Evolutionary conservation across 495 filamentous ascomycete species (phyloP).

Genomic region (Penicillium waksmanii): DNA sequence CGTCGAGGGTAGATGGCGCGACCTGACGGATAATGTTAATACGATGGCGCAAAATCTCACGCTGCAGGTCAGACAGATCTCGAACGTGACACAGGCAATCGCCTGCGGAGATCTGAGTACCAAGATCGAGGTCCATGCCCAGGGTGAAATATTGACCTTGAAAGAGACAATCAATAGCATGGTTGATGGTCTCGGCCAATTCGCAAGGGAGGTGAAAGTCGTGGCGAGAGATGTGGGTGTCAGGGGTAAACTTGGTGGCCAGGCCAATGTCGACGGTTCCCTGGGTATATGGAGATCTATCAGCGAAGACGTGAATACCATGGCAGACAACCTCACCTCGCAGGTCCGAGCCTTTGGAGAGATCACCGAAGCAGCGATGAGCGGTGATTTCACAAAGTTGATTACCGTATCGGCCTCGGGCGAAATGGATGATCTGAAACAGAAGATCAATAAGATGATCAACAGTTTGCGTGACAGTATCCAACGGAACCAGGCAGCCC

Average conservation of each 20-base stretch:
- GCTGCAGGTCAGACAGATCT: slow-evolving; percentile 90
- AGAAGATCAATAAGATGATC: slow-evolving; percentile 96
- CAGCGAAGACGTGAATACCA: slow-evolving; percentile 76
- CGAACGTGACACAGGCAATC: slow-evolving; percentile 90
- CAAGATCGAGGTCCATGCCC: slow-evolving; percentile 87
- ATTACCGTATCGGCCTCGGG: slow-evolving; percentile 92
- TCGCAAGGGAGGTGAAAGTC: slow-evolving; percentile 92
- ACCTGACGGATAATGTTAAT: slow-evolving; percentile 91
- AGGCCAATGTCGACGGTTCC: slow-evolving; percentile 86
- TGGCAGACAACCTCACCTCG: slow-evolving; percentile 90
- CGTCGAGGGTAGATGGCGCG: slow-evolving; percentile 90
- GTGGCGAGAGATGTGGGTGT: slow-evolving; percentile 93
- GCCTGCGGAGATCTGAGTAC: slow-evolving; percentile 84
- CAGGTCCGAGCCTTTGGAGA: slow-evolving; percentile 90
- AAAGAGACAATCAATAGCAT: slow-evolving; percentile 96
- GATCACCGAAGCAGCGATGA: slow-evolving; percentile 89
- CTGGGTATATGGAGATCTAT: slow-evolving; percentile 96
- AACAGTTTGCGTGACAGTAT: slow-evolving; percentile 73
- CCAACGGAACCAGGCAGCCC: slow-evolving; percentile 40
- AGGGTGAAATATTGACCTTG: slow-evolving; percentile 85
- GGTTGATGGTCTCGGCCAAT: slow-evolving; percentile 88
- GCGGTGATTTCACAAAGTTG: slow-evolving; percentile 83
- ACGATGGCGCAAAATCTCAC: slow-evolving; percentile 95
- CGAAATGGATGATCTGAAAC: slow-evolving; percentile 94
- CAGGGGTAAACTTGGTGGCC: slow-evolving; percentile 85